Evolutionary conservation across 2,329 filamentous ascomycete genomes (phyloP).

Genomic region (Drechslera avenae): DNA sequence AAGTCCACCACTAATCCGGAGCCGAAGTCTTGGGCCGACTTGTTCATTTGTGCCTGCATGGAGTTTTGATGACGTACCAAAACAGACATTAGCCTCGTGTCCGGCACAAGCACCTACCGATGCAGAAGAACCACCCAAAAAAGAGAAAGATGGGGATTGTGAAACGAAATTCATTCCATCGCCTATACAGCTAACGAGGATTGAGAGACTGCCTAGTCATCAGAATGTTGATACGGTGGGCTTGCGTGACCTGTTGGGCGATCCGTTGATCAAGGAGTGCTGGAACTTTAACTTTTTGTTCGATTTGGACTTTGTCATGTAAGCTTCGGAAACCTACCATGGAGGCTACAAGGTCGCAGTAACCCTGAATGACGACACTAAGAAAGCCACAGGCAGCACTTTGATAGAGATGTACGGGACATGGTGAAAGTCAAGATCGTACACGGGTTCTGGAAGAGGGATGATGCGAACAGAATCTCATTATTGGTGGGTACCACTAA

Average conservation of each 20-base stretch:
- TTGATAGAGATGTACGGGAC: slow-evolving; percentile 61
- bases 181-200: slow-evolving; percentile 73
- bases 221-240: slow-evolving; percentile 70
- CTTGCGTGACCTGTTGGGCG: slow-evolving; percentile 70
- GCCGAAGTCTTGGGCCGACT: slow-evolving; percentile 9
- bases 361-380: background rate
- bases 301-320: slow-evolving; percentile 67
- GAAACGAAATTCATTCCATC: slow-evolving; percentile 54
- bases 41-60: slow-evolving; percentile 12
- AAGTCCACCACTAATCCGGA: slow-evolving; percentile 34
- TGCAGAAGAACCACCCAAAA: background rate
- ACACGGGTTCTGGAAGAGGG: slow-evolving; percentile 70
- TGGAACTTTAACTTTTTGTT: slow-evolving; percentile 75
- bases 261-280: slow-evolving; percentile 73
- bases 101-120: background rate
- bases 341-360: too few species aligned
- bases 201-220: slow-evolving; percentile 64
- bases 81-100: slow-evolving; percentile 9
- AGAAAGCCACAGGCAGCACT: slow-evolving; percentile 47
- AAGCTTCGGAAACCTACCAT: slow-evolving; percentile 8
- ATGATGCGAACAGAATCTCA: slow-evolving; percentile 63
- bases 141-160: background rate
- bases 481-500: slow-evolving; percentile 58
- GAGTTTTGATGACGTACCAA: slow-evolving; percentile 24
- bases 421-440: slow-evolving; percentile 63